phyloP scores from a whole-genome alignment of 805 yeast genomes.

The Scheffersomyces amazonensis region DNA sequence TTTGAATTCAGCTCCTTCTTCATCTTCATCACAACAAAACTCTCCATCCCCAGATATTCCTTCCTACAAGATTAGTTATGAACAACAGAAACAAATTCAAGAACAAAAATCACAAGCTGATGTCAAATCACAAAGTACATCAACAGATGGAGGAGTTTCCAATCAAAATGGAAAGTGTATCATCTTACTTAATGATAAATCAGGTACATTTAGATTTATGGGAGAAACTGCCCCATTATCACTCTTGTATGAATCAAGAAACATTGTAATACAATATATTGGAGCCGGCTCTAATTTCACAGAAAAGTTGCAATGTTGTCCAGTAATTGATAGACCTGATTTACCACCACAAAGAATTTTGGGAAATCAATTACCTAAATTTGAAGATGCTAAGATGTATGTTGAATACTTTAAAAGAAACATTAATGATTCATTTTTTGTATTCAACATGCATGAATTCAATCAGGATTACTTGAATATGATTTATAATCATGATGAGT shows the following conservation, averaged over 20 bases:
- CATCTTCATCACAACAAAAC: not conserved
- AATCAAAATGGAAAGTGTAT: constrained; percentile 17
- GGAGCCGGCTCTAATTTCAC: constrained; percentile 32
- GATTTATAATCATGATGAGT: constrained; percentile 25
- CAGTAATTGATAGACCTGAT: constrained; percentile 34
- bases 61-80: not conserved
- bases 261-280: constrained; percentile 23
- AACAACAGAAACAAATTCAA: not conserved
- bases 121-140: not conserved
- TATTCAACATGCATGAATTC: constrained; percentile 34
- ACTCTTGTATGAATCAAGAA: constrained; percentile 37
- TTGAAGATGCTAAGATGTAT: constrained; percentile 9
- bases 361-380: constrained; percentile 4
- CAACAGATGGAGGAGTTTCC: constrained; percentile 8
- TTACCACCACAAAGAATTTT: constrained; percentile 5
- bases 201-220: constrained; percentile 34
- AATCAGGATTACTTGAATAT: constrained; percentile 20
- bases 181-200: constrained; percentile 30
- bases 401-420: constrained; percentile 31
- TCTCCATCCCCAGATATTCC: not conserved
- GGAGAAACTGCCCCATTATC: constrained; percentile 44
- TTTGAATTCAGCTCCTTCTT: not conserved
- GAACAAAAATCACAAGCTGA: not conserved
- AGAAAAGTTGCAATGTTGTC: constrained; percentile 33
- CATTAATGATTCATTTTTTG: constrained; percentile 37